Percentiles rank a stretch among this genome's conserved stretches.
Conservation (phyloP, 306 rosid species). For the cucumber (Cucumis sativus) region DNA sequence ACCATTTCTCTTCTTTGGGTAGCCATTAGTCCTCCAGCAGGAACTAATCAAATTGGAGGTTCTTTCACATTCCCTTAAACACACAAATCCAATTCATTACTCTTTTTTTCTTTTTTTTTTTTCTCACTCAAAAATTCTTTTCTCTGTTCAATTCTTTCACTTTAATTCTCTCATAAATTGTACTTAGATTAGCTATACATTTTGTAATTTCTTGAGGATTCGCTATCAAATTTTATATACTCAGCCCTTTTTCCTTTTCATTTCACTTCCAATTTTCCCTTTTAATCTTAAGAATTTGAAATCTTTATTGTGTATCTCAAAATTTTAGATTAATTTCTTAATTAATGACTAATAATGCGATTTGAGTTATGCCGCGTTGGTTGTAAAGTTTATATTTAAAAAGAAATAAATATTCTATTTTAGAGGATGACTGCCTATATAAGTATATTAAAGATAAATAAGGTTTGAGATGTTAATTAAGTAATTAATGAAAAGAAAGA, state of each 20-base stretch:
- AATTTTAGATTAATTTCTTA: no score
- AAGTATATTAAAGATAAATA: no score
- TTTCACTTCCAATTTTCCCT: not conserved
- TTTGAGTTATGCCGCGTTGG: no score
- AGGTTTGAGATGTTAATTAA: no score
- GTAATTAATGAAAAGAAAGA: no score
- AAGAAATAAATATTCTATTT: no score
- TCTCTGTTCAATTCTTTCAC: not conserved
- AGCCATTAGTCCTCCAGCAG: conserved; percentile 80
- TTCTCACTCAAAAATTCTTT: not conserved
- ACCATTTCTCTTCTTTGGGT: conserved; percentile 45
- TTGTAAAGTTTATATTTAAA: no score
- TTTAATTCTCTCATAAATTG: not conserved
- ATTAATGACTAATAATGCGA: no score
- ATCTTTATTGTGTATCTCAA: not conserved
- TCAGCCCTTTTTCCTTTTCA: not conserved
- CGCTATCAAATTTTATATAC: not conserved
- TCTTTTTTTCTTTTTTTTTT: not conserved
- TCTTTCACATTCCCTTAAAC: conserved; percentile 67
- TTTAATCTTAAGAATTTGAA: not conserved
- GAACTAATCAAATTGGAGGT: conserved; percentile 65
- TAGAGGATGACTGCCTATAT: no score
- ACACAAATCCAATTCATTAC: not conserved
- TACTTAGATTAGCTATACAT: not conserved
- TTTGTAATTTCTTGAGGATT: not conserved